Conservation (phyloP, 139 green algal species). For the Trebouxia sp. region DNA sequence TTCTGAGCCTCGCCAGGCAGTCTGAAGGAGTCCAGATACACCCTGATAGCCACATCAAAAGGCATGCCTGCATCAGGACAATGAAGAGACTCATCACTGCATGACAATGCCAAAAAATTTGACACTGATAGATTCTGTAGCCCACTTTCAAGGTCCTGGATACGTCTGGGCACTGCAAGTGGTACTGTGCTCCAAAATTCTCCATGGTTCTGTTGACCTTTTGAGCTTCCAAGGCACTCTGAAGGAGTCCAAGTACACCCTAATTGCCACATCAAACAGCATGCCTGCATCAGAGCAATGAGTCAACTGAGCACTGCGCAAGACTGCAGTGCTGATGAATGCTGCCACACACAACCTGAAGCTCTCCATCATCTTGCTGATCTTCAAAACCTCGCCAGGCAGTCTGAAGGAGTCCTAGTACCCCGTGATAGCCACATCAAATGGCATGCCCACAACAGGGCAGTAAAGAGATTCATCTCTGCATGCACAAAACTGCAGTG, state of each 20-base stretch:
- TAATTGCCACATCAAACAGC: conserved; percentile 75
- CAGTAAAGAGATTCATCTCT: not conserved
- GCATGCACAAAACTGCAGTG: not conserved
- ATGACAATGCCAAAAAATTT: not conserved
- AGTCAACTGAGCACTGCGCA: no score
- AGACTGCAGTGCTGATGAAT: no score
- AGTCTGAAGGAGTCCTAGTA: conserved; percentile 81
- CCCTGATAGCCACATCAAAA: conserved; percentile 76
- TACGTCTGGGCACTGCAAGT: conserved; percentile 40
- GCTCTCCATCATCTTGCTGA: conserved; percentile 75
- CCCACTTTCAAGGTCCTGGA: conserved; percentile 71
- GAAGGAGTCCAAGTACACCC: conserved; percentile 79
- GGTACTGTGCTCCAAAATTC: conserved; percentile 55
- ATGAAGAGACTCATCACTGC: not conserved
- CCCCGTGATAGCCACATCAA: conserved; percentile 76
- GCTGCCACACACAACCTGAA: no score
- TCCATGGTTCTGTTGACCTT: conserved; percentile 86
- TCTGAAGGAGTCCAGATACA: conserved; percentile 78
- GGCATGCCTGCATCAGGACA: conserved; percentile 48
- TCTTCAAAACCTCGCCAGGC: conserved; percentile 86
- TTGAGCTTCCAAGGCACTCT: conserved; percentile 81
- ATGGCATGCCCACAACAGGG: conserved; percentile 50
- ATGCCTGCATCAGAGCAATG: conserved; percentile 42
- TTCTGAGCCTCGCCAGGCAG: conserved; percentile 86
- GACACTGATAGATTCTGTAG: no score